Conservation (phyloP, 805 yeast genomes). For the Scheffersomyces amazonensis region DNA sequence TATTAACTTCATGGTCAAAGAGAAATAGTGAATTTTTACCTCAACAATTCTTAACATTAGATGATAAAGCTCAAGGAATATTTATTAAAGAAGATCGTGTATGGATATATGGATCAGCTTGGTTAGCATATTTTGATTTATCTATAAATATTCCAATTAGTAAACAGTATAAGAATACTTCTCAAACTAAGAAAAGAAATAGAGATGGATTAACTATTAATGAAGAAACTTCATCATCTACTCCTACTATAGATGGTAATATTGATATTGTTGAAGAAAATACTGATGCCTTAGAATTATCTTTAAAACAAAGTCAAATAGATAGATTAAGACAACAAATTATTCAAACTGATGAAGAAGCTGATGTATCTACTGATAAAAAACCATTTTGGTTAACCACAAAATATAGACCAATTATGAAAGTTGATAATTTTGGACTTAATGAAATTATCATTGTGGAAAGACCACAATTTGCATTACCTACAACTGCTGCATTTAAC, state of each 20-base stretch:
- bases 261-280: conserved; percentile 21
- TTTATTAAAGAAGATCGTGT: conserved; percentile 50
- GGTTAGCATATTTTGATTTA: conserved; percentile 77
- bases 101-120: conserved; percentile 87
- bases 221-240: conserved; percentile 10
- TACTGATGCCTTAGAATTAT: conserved; percentile 21
- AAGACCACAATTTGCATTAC: conserved; percentile 60
- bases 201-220: conserved; percentile 39
- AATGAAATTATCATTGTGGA: conserved; percentile 72
- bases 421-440: conserved; percentile 52
- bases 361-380: conserved; percentile 15
- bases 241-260: conserved; percentile 16
- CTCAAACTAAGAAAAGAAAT: conserved; percentile 37
- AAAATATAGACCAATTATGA: conserved; percentile 71
- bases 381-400: conserved; percentile 71
- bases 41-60: conserved; percentile 49
- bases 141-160: conserved; percentile 50
- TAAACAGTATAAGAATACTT: conserved; percentile 24
- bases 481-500: conserved; percentile 63
- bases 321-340: conserved; percentile 37
- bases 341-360: conserved; percentile 33
- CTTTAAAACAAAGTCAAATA: conserved; percentile 28
- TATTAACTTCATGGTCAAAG: conserved; percentile 76
- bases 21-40: conserved; percentile 76
- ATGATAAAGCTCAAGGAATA: conserved; percentile 72